Evolutionary conservation across 2,329 filamentous ascomycete species (phyloP).

Genomic region (Botrytis porri): DNA sequence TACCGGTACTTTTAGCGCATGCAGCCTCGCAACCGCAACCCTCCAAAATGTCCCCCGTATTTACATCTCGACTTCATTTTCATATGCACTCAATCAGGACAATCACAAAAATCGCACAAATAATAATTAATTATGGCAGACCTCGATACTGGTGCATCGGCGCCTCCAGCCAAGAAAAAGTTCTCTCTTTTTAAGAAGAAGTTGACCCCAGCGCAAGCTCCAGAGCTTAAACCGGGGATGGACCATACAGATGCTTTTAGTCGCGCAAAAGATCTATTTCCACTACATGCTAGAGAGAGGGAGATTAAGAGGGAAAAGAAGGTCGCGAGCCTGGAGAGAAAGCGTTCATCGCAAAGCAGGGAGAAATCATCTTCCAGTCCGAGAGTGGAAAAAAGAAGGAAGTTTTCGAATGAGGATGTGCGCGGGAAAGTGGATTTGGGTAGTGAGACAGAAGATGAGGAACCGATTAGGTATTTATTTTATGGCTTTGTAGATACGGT

Average conservation of each 20-base stretch:
- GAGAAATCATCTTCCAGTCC: constrained; percentile 29
- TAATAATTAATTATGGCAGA: constrained; percentile 15
- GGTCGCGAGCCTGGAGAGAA: constrained; percentile 29
- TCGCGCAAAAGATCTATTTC: constrained; percentile 46
- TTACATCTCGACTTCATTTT: not conserved
- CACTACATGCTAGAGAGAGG: constrained; percentile 44
- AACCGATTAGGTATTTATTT: constrained; percentile 3
- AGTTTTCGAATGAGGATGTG: constrained; percentile 24
- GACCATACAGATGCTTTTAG: constrained; percentile 46
- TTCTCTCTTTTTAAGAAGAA: constrained; percentile 52
- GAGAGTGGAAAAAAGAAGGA: constrained; percentile 32
- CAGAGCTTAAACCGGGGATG: constrained; percentile 38
- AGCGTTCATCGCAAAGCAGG: constrained; percentile 27
- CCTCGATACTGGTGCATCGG: not conserved
- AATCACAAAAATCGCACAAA: not conserved
- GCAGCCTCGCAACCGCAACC: not conserved
- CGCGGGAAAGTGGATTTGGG: constrained; percentile 23
- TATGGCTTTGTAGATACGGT: not conserved
- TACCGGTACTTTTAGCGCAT: constrained; percentile 7
- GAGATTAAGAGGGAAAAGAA: constrained; percentile 40
- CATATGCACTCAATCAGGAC: not conserved
- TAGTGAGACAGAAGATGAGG: constrained; percentile 21
- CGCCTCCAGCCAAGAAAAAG: constrained; percentile 30
- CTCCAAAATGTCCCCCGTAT: not conserved
- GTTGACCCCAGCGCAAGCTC: constrained; percentile 46